Evolutionary conservation across 2,329 filamentous ascomycete species (phyloP).

Genomic region (Gyromitra esculenta): DNA sequence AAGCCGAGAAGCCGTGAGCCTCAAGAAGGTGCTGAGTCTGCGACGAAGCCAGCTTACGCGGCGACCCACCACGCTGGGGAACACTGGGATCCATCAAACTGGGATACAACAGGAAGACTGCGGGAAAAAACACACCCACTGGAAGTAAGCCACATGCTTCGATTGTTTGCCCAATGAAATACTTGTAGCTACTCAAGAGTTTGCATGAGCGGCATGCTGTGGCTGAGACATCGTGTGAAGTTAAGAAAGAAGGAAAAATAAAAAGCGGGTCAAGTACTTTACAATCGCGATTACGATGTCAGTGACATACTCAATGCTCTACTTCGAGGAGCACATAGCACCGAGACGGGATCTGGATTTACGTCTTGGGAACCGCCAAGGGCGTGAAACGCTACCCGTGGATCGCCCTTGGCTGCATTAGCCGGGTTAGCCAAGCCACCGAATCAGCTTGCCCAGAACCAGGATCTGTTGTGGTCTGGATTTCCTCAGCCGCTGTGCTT

Average conservation of each 20-base stretch:
- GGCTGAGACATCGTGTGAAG: background rate
- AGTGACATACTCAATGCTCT: no score
- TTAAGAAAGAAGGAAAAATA: background rate
- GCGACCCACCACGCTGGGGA: slow-evolving; percentile 16
- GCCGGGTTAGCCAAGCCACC: slow-evolving; percentile 16
- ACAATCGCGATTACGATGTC: background rate
- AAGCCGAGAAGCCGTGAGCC: slow-evolving; percentile 39
- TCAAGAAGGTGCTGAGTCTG: background rate
- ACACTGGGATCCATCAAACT: background rate
- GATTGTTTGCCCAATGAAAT: background rate
- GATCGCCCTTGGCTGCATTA: slow-evolving; percentile 38
- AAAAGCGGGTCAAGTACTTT: background rate
- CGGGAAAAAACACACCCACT: background rate
- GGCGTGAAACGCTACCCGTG: slow-evolving; percentile 20
- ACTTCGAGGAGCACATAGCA: background rate
- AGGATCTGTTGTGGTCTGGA: background rate
- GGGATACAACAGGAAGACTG: background rate
- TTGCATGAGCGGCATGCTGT: background rate
- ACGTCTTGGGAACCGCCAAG: background rate
- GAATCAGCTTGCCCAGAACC: background rate
- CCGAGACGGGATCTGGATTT: background rate
- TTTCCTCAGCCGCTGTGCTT: background rate
- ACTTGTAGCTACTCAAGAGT: background rate
- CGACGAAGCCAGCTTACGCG: slow-evolving; percentile 31
- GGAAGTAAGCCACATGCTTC: background rate